Evolutionary conservation across 441 rosid genomes (phyloP).

Genomic region (Pelargonium hybrid): DNA sequence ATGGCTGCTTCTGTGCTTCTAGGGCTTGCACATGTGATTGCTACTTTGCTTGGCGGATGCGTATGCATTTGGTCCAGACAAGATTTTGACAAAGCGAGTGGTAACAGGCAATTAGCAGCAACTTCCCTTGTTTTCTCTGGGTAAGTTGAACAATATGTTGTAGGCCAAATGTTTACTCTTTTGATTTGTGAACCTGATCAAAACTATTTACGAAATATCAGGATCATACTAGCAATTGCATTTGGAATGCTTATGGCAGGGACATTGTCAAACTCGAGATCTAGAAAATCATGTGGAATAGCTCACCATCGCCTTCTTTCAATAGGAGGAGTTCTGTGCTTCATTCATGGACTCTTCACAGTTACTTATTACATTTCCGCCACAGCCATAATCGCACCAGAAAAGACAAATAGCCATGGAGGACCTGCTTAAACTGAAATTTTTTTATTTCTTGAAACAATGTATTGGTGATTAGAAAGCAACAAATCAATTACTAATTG

Average conservation of each 20-base stretch:
- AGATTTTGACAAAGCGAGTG: constrained; percentile 34
- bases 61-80: constrained; percentile 47
- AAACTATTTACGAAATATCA: too few relatives aligned
- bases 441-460: too few relatives aligned
- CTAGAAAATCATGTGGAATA: constrained; percentile 49
- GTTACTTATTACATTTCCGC: constrained; percentile 67
- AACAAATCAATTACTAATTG: too few relatives aligned
- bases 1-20: constrained; percentile 59
- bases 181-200: too few relatives aligned
- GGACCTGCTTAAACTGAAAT: constrained; percentile 20
- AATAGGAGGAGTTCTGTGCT: constrained; percentile 62
- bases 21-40: constrained; percentile 49
- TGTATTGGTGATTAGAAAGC: too few relatives aligned
- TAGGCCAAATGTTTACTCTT: too few relatives aligned
- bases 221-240: constrained; percentile 49
- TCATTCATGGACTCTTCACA: constrained; percentile 56
- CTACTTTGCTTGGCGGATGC: constrained; percentile 70
- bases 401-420: too few relatives aligned
- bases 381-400: constrained; percentile 40
- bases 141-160: too few relatives aligned
- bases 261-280: constrained; percentile 45
- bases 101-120: constrained; percentile 67
- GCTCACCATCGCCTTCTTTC: constrained; percentile 46
- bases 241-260: constrained; percentile 57
- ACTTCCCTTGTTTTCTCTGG: constrained; percentile 75